phyloP scores from a whole-genome alignment of 257 asterid species.

The Primulina huaijiensis region DNA sequence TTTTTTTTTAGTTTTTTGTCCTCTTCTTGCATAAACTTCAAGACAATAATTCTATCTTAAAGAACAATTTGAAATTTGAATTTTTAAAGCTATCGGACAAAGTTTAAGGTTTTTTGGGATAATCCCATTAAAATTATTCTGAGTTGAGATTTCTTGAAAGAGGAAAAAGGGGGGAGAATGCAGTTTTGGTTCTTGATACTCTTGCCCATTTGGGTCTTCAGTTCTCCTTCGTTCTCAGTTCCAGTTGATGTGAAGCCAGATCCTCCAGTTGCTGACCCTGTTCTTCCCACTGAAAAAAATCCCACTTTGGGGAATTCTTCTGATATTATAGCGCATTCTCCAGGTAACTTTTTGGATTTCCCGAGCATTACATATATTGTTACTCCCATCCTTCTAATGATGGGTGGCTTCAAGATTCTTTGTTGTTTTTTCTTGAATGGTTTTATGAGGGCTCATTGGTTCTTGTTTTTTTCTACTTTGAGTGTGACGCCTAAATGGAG shows the following conservation, averaged over 20 bases:
- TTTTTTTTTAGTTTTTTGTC: conserved; percentile 26
- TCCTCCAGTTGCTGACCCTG: conserved; percentile 50
- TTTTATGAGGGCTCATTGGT: not conserved
- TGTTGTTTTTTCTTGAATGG: conserved; percentile 16
- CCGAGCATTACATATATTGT: not conserved
- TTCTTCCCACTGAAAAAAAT: conserved; percentile 48
- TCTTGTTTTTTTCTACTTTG: not conserved
- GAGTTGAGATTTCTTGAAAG: conserved; percentile 3
- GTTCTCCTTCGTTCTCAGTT: conserved; percentile 34
- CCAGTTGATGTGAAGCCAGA: conserved; percentile 37
- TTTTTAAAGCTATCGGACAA: not conserved
- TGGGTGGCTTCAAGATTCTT: conserved; percentile 3
- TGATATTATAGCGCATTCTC: conserved; percentile 35
- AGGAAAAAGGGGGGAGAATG: conserved; percentile 16
- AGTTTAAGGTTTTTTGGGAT: not conserved
- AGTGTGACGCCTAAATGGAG: not conserved
- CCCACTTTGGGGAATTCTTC: conserved; percentile 41
- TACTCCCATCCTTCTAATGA: not conserved
- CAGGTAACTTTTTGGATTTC: conserved; percentile 40
- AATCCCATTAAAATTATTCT: not conserved
- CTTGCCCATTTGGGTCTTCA: conserved; percentile 34
- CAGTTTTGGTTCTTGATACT: conserved; percentile 33
- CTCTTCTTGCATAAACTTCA: conserved; percentile 18
- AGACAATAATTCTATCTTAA: not conserved
- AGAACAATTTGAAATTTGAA: not conserved